Evolutionary conservation across 371 early-diverging fungal species (phyloP).

Genomic region (Mortierella sp.): DNA sequence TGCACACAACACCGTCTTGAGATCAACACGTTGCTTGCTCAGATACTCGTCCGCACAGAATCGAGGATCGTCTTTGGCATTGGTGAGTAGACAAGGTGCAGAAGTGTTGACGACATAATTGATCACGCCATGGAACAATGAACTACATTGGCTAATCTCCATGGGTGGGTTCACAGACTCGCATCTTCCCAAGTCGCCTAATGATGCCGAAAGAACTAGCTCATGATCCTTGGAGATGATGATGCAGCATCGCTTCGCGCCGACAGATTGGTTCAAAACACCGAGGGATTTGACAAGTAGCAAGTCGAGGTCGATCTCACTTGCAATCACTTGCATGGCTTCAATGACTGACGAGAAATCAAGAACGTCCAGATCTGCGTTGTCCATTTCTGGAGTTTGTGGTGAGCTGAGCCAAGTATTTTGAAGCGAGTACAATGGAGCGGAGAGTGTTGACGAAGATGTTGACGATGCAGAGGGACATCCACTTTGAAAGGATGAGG

Average conservation of each 20-base stretch:
- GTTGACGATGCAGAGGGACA: slow-evolving; percentile 17
- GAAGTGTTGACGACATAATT: slow-evolving; percentile 54
- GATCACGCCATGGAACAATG: slow-evolving; percentile 49
- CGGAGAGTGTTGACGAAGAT: slow-evolving; percentile 6
- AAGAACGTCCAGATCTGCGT: slow-evolving; percentile 46
- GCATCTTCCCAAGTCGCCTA: slow-evolving; percentile 34
- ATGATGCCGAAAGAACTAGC: slow-evolving; percentile 42
- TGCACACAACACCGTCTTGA: slow-evolving; percentile 68
- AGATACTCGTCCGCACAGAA: slow-evolving; percentile 54
- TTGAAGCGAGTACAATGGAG: slow-evolving; percentile 22
- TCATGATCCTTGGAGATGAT: slow-evolving; percentile 49
- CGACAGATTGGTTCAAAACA: slow-evolving; percentile 49
- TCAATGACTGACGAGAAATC: slow-evolving; percentile 56
- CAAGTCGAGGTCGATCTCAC: slow-evolving; percentile 48
- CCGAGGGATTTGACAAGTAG: slow-evolving; percentile 51
- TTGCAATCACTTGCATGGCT: slow-evolving; percentile 55
- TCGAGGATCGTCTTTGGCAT: slow-evolving; percentile 53
- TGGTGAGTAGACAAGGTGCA: slow-evolving; percentile 32
- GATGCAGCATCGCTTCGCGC: slow-evolving; percentile 40
- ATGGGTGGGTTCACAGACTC: slow-evolving; percentile 47
- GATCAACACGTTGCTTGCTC: slow-evolving; percentile 56
- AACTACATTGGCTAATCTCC: slow-evolving; percentile 27
- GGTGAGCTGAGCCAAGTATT: slow-evolving; percentile 34
- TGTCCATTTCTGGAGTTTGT: slow-evolving; percentile 41
- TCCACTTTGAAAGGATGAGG: slow-evolving; percentile 12